phyloP scores from a whole-genome alignment of 805 yeast genomes.

The Wickerhamiella domercqiae region DNA sequence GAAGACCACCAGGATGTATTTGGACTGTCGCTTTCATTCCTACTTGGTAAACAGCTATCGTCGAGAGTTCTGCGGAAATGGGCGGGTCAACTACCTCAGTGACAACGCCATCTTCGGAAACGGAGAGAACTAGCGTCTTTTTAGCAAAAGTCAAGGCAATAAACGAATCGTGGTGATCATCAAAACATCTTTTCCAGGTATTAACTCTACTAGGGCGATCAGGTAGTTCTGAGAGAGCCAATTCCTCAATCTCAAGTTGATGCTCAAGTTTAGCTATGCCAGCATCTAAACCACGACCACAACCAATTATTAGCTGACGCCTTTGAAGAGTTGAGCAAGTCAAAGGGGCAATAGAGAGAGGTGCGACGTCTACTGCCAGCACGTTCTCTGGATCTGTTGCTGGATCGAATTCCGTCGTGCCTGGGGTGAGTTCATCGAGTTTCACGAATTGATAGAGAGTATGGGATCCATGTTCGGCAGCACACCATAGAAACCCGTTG shows the following conservation, averaged over 20 bases:
- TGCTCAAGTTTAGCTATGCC: slow-evolving; percentile 32
- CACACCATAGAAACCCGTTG: slow-evolving; percentile 62
- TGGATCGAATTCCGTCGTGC: neutral
- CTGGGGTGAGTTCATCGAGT: slow-evolving; percentile 27
- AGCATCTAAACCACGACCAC: slow-evolving; percentile 27
- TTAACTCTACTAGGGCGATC: slow-evolving; percentile 44
- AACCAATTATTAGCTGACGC: slow-evolving; percentile 29
- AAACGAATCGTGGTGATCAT: slow-evolving; percentile 41
- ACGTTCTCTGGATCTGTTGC: slow-evolving; percentile 1
- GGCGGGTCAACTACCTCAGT: slow-evolving; percentile 60
- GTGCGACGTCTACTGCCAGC: neutral
- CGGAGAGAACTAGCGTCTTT: slow-evolving; percentile 55
- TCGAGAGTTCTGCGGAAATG: slow-evolving; percentile 38
- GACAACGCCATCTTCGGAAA: slow-evolving; percentile 52
- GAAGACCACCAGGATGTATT: slow-evolving; percentile 53
- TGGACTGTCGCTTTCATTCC: slow-evolving; percentile 54
- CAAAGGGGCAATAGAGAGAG: slow-evolving; percentile 5
- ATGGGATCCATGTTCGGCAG: slow-evolving; percentile 47
- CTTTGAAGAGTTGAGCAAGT: slow-evolving; percentile 2
- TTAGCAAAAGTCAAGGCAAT: slow-evolving; percentile 44
- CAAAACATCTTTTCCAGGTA: slow-evolving; percentile 37
- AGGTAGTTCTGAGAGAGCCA: slow-evolving; percentile 63
- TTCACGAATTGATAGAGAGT: slow-evolving; percentile 63
- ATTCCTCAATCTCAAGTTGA: slow-evolving; percentile 44
- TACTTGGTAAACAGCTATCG: slow-evolving; percentile 55